A percentile compares a stretch with the other conserved stretches of the same genome.
These are phyloP conservation scores for Mortierella alpina DNA, from an alignment of 192 early-diverging fungal genomes.

Conservation along the genomic window DNA sequence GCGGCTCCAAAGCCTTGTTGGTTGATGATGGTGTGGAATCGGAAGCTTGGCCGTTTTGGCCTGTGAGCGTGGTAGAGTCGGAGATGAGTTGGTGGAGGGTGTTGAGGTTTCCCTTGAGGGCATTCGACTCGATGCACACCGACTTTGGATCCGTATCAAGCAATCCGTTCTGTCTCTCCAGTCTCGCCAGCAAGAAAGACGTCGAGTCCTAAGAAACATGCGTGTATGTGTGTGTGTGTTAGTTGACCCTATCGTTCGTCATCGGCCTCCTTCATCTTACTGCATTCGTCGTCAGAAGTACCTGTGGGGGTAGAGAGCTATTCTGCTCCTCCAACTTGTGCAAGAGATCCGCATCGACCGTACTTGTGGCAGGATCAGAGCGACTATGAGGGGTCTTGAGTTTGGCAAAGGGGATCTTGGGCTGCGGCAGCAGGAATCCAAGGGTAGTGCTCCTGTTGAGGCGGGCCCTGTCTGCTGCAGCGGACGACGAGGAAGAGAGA, in stretches of 20 bases:
- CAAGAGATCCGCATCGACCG: slow-evolving; percentile 51
- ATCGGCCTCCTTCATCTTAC: not conserved
- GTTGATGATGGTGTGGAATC: slow-evolving; percentile 10
- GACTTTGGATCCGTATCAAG: slow-evolving; percentile 70
- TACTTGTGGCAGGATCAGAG: not conserved
- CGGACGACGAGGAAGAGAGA: slow-evolving; percentile 21
- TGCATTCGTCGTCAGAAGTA: slow-evolving; percentile 17
- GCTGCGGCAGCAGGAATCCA: slow-evolving; percentile 46
- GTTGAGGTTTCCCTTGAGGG: slow-evolving; percentile 64
- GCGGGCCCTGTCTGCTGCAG: slow-evolving; percentile 37
- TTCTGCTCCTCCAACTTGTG: slow-evolving; percentile 68
- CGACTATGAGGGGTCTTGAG: slow-evolving; percentile 19
- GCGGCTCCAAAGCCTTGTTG: slow-evolving; percentile 18
- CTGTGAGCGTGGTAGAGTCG: slow-evolving; percentile 47
- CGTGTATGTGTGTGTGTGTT: not conserved
- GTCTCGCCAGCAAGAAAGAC: slow-evolving; percentile 64
- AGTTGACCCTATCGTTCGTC: not conserved
- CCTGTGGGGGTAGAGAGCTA: slow-evolving; percentile 64
- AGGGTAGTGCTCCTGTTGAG: slow-evolving; percentile 39
- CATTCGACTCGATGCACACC: slow-evolving; percentile 69
- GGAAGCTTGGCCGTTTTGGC: slow-evolving; percentile 10
- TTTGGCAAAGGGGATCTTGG: slow-evolving; percentile 39
- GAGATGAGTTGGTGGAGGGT: slow-evolving; percentile 61
- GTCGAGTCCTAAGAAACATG: slow-evolving; percentile 59
- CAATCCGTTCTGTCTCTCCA: slow-evolving; percentile 70